phyloP scores from a whole-genome alignment of 768 basidiomycete genomes.

The Calocera cornea region DNA sequence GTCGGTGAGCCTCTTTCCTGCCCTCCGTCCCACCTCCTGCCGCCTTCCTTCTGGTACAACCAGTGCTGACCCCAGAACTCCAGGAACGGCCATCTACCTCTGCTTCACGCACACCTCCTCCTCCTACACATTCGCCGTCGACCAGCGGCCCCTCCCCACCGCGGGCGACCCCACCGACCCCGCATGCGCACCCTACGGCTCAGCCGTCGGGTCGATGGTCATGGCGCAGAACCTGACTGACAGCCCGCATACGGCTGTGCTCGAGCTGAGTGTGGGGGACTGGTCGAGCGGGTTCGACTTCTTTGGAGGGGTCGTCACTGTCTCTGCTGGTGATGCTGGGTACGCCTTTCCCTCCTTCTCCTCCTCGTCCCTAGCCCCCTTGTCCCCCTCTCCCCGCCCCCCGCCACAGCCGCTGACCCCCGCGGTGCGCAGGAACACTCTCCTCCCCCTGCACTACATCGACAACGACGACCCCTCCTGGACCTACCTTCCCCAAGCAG shows the following conservation, averaged over 20 bases:
- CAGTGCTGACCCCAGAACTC: not conserved
- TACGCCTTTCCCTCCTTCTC: not conserved
- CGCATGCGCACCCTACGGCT: not conserved
- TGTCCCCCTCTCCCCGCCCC: no score
- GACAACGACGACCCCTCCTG: not conserved
- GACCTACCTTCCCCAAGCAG: not conserved
- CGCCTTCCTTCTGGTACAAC: no score
- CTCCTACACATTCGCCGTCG: not conserved
- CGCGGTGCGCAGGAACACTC: not conserved
- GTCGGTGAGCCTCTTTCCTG: not conserved
- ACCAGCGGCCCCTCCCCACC: not conserved
- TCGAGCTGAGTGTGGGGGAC: not conserved
- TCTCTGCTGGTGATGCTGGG: not conserved
- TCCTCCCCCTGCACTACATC: not conserved
- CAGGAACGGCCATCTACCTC: slow-evolving; percentile 2
- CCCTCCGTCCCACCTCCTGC: not conserved
- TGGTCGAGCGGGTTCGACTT: not conserved
- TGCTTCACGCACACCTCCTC: not conserved
- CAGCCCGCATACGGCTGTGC: not conserved
- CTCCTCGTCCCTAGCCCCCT: no score
- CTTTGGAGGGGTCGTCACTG: not conserved
- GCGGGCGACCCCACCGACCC: not conserved
- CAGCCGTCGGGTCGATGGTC: not conserved
- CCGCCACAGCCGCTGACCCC: no score
- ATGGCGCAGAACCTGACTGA: not conserved